Evolutionary conservation across 2,329 filamentous ascomycete genomes (phyloP).

Genomic region (Colletotrichum orbiculare): DNA sequence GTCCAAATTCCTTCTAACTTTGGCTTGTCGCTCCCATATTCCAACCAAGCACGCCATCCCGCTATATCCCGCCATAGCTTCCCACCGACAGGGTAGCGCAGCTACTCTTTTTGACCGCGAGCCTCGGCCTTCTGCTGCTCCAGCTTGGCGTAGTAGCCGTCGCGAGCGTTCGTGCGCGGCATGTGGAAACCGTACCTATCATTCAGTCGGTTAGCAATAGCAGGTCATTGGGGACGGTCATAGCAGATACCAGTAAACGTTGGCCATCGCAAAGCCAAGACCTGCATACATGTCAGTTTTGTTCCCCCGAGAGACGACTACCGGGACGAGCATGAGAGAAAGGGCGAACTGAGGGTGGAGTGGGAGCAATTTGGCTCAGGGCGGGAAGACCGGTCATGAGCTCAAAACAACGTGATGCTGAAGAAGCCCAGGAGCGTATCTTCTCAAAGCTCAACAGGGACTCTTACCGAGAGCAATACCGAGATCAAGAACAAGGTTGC

Average conservation of each 20-base stretch:
- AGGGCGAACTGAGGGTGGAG: neutral
- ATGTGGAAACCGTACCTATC: slow-evolving; percentile 72
- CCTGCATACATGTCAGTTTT: slow-evolving; percentile 56
- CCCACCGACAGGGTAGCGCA: no score
- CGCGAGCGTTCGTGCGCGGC: slow-evolving; percentile 68
- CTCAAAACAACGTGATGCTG: neutral
- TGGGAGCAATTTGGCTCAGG: neutral
- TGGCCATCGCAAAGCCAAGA: slow-evolving; percentile 65
- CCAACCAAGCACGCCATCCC: no score
- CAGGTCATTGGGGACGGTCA: neutral
- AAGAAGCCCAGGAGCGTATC: neutral
- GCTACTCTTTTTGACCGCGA: slow-evolving; percentile 42
- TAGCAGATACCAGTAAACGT: slow-evolving; percentile 65
- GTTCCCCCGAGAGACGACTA: neutral
- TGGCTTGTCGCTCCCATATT: no score
- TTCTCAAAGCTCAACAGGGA: neutral
- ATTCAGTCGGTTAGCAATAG: slow-evolving; percentile 6
- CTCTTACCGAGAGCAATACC: slow-evolving; percentile 66
- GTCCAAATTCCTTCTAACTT: no score
- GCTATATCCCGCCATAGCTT: no score
- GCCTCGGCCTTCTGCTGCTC: slow-evolving; percentile 64
- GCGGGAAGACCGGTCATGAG: neutral
- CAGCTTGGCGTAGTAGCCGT: slow-evolving; percentile 68
- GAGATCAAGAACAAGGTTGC: slow-evolving; percentile 68
- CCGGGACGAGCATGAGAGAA: neutral